These are phyloP conservation scores for Phragmites australis DNA, from an alignment of 176 grass and related monocot species.

Conservation along the genomic window DNA sequence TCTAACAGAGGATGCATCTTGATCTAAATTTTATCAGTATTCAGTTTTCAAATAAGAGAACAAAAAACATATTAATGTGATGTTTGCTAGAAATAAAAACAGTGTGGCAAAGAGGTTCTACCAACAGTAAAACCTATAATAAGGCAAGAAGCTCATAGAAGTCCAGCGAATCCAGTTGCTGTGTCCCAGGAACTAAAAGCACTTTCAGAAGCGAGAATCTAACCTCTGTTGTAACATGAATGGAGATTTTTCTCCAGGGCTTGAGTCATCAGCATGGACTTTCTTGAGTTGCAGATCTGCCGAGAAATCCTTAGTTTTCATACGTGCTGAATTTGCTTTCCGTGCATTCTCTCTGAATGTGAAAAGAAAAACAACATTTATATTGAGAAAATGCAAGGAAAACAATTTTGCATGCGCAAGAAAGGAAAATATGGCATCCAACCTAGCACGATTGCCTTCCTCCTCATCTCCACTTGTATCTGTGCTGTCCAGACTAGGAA, in stretches of 20 bases:
- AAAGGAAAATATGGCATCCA: slow-evolving; percentile 31
- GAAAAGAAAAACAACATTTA: neutral
- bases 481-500: slow-evolving; percentile 30
- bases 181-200: neutral
- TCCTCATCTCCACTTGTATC: slow-evolving; percentile 60
- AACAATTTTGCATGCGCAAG: neutral
- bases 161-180: neutral
- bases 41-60: neutral
- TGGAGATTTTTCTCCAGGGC: slow-evolving; percentile 48
- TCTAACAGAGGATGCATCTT: neutral
- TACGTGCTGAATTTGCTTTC: slow-evolving; percentile 52
- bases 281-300: slow-evolving; percentile 32
- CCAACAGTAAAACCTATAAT: neutral
- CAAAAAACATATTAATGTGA: neutral
- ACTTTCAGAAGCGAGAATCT: slow-evolving; percentile 17
- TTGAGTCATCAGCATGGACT: slow-evolving; percentile 24
- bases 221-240: slow-evolving; percentile 39
- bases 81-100: neutral
- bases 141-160: neutral
- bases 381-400: slow-evolving; percentile 3
- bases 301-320: slow-evolving; percentile 57
- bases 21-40: neutral
- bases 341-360: slow-evolving; percentile 44
- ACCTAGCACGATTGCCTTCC: slow-evolving; percentile 59
- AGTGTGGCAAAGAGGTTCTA: neutral